These are phyloP conservation scores for Colletotrichum filicis DNA, from an alignment of 2,329 filamentous ascomycete genomes.

Conservation along the genomic window DNA sequence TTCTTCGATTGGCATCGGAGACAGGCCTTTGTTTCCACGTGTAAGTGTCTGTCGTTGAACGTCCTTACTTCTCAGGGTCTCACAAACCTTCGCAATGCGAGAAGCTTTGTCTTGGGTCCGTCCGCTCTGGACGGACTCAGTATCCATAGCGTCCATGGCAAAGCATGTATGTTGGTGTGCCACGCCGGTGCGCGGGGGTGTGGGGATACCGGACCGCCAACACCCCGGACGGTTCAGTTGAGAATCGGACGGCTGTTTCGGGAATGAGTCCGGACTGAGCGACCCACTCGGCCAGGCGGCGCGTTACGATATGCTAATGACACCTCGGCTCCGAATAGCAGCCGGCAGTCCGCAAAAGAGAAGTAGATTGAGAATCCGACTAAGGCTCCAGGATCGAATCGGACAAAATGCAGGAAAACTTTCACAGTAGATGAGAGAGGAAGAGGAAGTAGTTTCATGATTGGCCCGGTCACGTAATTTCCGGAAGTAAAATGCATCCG, in stretches of 20 bases:
- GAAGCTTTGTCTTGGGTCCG: constrained; percentile 6
- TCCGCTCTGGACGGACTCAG: constrained; percentile 12
- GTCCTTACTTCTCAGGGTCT: not conserved
- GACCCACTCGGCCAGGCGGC: constrained; percentile 21
- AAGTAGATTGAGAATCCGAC: not conserved
- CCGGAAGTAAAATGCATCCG: constrained; percentile 29
- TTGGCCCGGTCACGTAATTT: constrained; percentile 29
- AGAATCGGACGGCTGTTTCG: constrained; percentile 4
- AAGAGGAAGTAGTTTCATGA: constrained; percentile 26
- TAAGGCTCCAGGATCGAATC: not conserved
- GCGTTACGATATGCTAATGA: not conserved
- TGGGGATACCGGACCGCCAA: not conserved
- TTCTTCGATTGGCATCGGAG: constrained; percentile 33
- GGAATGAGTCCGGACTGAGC: not conserved
- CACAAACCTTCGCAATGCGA: constrained; percentile 22
- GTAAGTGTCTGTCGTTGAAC: not conserved
- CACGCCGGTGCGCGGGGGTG: not conserved
- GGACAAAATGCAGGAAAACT: not conserved
- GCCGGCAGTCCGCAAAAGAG: not conserved
- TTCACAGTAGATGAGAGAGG: not conserved
- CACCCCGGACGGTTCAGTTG: not conserved
- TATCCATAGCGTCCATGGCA: constrained; percentile 9
- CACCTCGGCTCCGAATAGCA: constrained; percentile 15
- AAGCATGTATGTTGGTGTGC: not conserved
- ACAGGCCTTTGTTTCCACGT: constrained; percentile 22